A percentile compares a stretch with the other conserved stretches of the same genome.
phyloP scores from a whole-genome alignment of 2,329 filamentous ascomycete genomes.

The Arthrobotrys megalospora region DNA sequence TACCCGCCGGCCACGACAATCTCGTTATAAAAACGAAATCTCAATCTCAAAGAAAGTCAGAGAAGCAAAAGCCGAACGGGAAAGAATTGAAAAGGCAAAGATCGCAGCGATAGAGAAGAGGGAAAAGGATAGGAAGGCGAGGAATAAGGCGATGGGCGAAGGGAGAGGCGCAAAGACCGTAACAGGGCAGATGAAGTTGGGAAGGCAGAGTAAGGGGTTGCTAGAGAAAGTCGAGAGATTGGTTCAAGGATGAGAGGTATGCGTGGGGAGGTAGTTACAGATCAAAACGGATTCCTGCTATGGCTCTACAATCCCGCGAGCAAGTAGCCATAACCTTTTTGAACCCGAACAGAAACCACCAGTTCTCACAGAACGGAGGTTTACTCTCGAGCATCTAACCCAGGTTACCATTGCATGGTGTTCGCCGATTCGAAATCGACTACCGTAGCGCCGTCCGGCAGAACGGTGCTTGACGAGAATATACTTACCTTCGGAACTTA shows the following conservation, averaged over 20 bases:
- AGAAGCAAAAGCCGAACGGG: constrained; percentile 75
- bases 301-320: not conserved
- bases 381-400: no score
- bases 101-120: constrained; percentile 77
- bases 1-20: constrained; percentile 64
- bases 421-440: not conserved
- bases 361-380: no score
- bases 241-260: constrained; percentile 69
- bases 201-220: constrained; percentile 82
- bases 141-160: constrained; percentile 72
- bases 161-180: constrained; percentile 73
- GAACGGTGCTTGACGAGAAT: no score
- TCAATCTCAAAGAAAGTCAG: constrained; percentile 36
- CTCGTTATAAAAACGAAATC: constrained; percentile 67
- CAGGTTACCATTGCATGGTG: no score
- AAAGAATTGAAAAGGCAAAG: constrained; percentile 74
- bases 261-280: no score
- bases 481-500: no score
- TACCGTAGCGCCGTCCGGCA: no score
- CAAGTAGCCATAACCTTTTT: no score
- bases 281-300: not conserved
- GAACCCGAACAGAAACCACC: not conserved
- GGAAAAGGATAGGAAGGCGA: constrained; percentile 76
- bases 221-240: constrained; percentile 83
- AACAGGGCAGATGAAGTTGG: constrained; percentile 83